A percentile compares a stretch with the other conserved stretches of the same genome.
These are phyloP conservation scores for Pyropia yezoensis DNA, from an alignment of 23 red algal species.

Conservation along the genomic window DNA sequence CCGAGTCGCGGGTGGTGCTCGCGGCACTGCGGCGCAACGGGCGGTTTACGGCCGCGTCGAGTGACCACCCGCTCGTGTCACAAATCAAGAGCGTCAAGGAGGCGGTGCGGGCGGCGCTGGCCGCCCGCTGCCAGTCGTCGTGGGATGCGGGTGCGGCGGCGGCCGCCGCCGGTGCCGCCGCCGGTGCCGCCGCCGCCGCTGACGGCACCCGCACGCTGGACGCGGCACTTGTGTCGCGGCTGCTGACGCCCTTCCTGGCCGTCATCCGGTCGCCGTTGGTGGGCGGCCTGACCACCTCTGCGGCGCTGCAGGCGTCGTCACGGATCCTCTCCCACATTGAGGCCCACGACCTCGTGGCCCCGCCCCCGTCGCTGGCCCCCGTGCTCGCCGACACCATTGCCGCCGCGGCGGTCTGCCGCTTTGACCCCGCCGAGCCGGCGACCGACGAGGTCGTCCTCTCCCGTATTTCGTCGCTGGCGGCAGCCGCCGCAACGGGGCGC, in stretches of 20 bases:
- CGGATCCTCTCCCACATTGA: conserved; percentile 21
- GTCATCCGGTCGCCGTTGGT: conserved; percentile 34
- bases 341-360: conserved; percentile 9
- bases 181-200: neutral
- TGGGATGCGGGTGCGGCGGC: conserved; percentile 1
- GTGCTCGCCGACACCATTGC: conserved; percentile 42
- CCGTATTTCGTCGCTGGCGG: conserved; percentile 24
- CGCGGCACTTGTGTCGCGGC: conserved; percentile 31
- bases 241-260: conserved; percentile 54
- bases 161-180: neutral
- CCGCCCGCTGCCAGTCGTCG: too few species aligned
- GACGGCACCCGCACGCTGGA: conserved; percentile 10
- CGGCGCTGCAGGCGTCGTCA: conserved; percentile 29
- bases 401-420: conserved; percentile 51
- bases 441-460: conserved; percentile 68
- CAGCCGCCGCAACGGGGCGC: conserved; percentile 8
- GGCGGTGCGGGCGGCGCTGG: conserved; percentile 8
- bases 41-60: conserved; percentile 40
- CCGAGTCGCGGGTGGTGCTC: conserved; percentile 45
- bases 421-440: conserved; percentile 53
- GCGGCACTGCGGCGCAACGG: conserved; percentile 45
- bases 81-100: conserved; percentile 52
- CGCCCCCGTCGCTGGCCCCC: conserved; percentile 12
- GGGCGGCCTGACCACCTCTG: conserved; percentile 34
- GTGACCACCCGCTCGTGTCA: conserved; percentile 54